Evolutionary conservation across 1,284 basidiomycete genomes (phyloP).

Genomic region (Stygiomarasmius scandens): DNA sequence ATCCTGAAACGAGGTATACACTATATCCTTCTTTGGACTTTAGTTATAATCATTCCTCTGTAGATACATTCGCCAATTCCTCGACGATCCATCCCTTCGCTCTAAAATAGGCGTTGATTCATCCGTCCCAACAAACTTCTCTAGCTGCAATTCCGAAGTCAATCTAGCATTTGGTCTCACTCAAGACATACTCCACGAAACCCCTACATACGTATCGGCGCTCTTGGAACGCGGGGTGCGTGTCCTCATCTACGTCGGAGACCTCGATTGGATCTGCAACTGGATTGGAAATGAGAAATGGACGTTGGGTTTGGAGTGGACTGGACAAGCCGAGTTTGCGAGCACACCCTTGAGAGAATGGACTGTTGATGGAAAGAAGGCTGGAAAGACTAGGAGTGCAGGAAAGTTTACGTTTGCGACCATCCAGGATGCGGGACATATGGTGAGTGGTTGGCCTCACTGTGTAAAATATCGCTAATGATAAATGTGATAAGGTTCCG

Average conservation of each 20-base stretch:
- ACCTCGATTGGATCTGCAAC: constrained; percentile 78
- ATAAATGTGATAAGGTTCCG: constrained; percentile 40
- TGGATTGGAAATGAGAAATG: constrained; percentile 72
- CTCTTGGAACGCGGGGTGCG: constrained; percentile 77
- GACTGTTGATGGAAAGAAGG: constrained; percentile 45
- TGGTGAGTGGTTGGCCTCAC: constrained; percentile 40
- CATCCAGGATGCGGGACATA: constrained; percentile 52
- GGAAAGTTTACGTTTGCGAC: constrained; percentile 59
- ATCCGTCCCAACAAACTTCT: constrained; percentile 46
- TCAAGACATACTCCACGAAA: constrained; percentile 44
- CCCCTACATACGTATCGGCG: constrained; percentile 60
- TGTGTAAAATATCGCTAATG: background rate
- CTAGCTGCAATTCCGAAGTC: constrained; percentile 49
- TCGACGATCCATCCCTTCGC: constrained; percentile 57
- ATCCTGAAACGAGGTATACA: constrained; percentile 48
- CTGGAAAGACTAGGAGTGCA: constrained; percentile 51
- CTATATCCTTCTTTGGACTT: background rate
- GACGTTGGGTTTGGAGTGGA: constrained; percentile 66
- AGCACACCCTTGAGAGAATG: constrained; percentile 51
- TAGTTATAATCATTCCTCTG: background rate
- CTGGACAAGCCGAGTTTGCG: constrained; percentile 53
- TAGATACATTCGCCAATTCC: constrained; percentile 56
- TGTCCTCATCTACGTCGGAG: constrained; percentile 67
- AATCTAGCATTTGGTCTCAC: constrained; percentile 37
- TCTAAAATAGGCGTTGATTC: constrained; percentile 59